phyloP scores from a whole-genome alignment of 352 stramenopile species.

The Globisporangium irregulare region DNA sequence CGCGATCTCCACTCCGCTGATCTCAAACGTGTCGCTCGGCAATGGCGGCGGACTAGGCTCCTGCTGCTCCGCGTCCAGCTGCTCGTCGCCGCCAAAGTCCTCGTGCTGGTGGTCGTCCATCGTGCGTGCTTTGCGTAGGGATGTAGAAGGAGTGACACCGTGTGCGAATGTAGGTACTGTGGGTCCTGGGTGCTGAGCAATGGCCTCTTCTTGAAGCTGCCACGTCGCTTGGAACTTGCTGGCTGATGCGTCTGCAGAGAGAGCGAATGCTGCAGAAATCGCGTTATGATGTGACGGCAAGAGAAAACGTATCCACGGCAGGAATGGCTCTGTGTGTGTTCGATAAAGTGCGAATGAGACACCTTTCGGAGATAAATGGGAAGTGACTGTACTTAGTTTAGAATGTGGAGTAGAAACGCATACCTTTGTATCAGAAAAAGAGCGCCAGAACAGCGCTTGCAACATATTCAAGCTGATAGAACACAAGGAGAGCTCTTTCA shows the following conservation, averaged over 20 bases:
- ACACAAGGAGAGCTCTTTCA: no score
- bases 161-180: no score
- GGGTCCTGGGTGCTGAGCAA: no score
- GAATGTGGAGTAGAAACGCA: neutral
- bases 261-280: neutral
- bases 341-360: constrained; percentile 4
- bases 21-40: constrained; percentile 11
- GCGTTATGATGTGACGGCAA: neutral
- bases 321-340: neutral
- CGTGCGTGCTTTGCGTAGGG: neutral
- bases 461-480: no score
- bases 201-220: no score
- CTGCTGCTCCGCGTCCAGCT: constrained; percentile 12
- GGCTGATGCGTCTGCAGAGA: neutral
- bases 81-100: constrained; percentile 14
- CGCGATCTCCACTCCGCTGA: constrained; percentile 19
- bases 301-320: constrained; percentile 1
- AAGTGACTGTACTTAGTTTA: neutral
- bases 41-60: neutral
- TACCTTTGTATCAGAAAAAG: no score
- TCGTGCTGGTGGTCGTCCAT: constrained; percentile 21
- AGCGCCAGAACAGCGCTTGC: no score
- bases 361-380: neutral
- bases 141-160: neutral
- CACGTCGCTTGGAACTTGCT: no score